Conservation (phyloP, 768 basidiomycete genomes). For the Calvatia gigantea region DNA sequence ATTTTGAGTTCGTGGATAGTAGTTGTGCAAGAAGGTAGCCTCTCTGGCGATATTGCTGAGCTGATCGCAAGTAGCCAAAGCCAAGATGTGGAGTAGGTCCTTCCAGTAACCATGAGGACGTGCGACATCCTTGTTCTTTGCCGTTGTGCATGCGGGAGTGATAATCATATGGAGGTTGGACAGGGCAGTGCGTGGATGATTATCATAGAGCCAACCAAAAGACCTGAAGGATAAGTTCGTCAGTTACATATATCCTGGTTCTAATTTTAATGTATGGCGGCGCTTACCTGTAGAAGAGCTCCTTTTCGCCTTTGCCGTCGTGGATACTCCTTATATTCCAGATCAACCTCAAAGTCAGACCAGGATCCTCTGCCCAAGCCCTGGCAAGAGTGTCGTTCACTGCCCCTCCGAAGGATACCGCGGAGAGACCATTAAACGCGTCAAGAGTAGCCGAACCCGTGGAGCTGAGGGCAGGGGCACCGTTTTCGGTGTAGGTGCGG, state of each 20-base stretch:
- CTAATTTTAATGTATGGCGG: neutral
- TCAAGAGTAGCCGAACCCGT: slow-evolving; percentile 52
- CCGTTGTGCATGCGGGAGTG: slow-evolving; percentile 41
- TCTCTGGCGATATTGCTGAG: slow-evolving; percentile 26
- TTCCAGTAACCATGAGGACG: slow-evolving; percentile 70
- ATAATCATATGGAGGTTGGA: slow-evolving; percentile 53
- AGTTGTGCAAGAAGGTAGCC: slow-evolving; percentile 29
- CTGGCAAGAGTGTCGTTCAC: slow-evolving; percentile 37
- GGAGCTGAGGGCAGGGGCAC: slow-evolving; percentile 46
- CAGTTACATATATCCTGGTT: neutral
- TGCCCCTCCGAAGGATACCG: slow-evolving; percentile 15
- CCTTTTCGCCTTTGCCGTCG: slow-evolving; percentile 61
- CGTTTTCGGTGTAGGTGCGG: slow-evolving; percentile 47
- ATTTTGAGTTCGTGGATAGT: slow-evolving; percentile 11
- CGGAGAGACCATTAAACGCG: slow-evolving; percentile 47
- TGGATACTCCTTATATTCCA: slow-evolving; percentile 70
- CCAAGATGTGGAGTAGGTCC: slow-evolving; percentile 66
- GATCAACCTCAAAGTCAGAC: slow-evolving; percentile 59
- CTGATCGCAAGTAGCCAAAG: slow-evolving; percentile 52
- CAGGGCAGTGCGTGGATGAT: slow-evolving; percentile 70
- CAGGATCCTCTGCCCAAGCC: slow-evolving; percentile 58
- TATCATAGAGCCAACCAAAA: slow-evolving; percentile 65
- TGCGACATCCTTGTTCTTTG: slow-evolving; percentile 25
- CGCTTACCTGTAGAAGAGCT: slow-evolving; percentile 53
- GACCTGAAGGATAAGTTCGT: slow-evolving; percentile 27